Conservation (phyloP, 139 green algal species). For the Mesotaenium endlicherianum region DNA sequence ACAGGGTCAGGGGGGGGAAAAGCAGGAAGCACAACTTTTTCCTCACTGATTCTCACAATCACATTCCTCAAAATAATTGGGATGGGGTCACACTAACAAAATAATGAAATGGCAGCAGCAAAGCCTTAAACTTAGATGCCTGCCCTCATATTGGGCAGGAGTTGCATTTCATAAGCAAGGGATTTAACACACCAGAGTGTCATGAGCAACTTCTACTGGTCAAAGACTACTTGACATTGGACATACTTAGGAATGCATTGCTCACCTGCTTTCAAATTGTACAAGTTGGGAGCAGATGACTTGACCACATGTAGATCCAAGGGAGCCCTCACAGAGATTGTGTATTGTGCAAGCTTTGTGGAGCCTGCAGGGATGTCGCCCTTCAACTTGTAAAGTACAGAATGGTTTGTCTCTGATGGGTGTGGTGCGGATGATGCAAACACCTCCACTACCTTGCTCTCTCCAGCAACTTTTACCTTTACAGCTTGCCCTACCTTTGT, state of each 20-base stretch:
- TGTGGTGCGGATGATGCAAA: constrained; percentile 6
- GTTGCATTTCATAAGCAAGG: too few species aligned
- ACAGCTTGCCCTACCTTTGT: constrained; percentile 37
- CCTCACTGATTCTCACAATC: too few species aligned
- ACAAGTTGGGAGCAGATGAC: not conserved
- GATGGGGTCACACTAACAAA: too few species aligned
- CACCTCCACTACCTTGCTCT: not conserved
- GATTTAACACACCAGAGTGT: too few species aligned
- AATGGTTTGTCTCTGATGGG: constrained; percentile 10
- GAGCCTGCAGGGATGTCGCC: constrained; percentile 49
- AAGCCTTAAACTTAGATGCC: too few species aligned
- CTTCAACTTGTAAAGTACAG: constrained; percentile 43
- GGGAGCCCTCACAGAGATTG: constrained; percentile 35
- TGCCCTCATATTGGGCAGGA: too few species aligned
- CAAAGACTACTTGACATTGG: too few species aligned
- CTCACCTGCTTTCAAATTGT: constrained; percentile 31
- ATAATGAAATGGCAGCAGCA: too few species aligned
- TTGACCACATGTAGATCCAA: constrained; percentile 34
- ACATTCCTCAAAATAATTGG: too few species aligned
- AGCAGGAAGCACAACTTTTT: too few species aligned
- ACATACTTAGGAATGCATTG: not conserved
- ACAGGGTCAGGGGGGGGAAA: too few species aligned
- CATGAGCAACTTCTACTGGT: too few species aligned
- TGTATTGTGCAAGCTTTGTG: constrained; percentile 50
- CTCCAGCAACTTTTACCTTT: not conserved